These are phyloP conservation scores for Fusarium avenaceum DNA, from an alignment of 2,329 filamentous ascomycete genomes.

Conservation along the genomic window DNA sequence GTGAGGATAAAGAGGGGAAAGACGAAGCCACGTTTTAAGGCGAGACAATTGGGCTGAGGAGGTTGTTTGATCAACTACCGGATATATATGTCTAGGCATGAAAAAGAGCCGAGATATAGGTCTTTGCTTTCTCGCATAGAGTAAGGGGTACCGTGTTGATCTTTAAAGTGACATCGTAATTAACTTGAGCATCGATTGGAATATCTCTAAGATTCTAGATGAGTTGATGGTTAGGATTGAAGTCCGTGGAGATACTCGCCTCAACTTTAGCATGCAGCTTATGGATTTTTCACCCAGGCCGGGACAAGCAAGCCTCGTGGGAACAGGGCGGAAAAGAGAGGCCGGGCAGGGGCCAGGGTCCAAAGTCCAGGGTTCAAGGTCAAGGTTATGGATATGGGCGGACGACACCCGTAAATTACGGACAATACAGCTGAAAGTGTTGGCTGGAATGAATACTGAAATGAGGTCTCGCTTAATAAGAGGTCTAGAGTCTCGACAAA, in stretches of 20 bases:
- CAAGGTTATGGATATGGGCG: neutral
- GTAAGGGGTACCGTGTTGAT: too few species aligned
- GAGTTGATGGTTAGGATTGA: too few species aligned
- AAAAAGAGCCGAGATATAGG: neutral
- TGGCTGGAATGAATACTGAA: neutral
- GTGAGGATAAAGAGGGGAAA: neutral
- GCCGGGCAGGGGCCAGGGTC: conserved; percentile 9
- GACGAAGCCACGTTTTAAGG: neutral
- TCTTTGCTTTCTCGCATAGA: neutral
- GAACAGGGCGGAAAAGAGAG: conserved; percentile 31
- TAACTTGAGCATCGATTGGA: too few species aligned
- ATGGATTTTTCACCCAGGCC: neutral
- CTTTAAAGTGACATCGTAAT: too few species aligned
- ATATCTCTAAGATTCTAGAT: too few species aligned
- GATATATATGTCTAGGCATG: neutral
- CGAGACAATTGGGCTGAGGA: neutral
- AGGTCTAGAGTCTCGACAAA: neutral
- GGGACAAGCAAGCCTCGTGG: conserved; percentile 8
- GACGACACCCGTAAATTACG: neutral
- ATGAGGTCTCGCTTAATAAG: conserved; percentile 1
- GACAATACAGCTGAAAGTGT: neutral
- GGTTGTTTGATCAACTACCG: neutral
- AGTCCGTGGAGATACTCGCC: neutral
- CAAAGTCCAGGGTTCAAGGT: neutral
- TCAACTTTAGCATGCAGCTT: neutral